A percentile compares a stretch with the other conserved stretches of the same genome.
Evolutionary conservation across 495 filamentous ascomycete species (phyloP).

Genomic region (Venustampulla echinocandica): DNA sequence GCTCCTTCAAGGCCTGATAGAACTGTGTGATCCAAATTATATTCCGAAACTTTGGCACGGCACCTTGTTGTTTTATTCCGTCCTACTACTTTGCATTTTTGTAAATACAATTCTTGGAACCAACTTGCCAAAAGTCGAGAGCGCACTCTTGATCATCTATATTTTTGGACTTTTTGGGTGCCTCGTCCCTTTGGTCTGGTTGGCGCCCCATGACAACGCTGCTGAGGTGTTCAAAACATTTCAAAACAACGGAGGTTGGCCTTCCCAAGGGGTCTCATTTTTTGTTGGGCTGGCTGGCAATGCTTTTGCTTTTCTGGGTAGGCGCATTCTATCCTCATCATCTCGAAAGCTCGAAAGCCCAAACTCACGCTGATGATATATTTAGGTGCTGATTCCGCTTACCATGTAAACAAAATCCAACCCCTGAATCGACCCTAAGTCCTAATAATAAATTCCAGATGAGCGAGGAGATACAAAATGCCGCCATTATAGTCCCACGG

Average conservation of each 20-base stretch:
- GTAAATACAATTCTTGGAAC: conserved; percentile 34
- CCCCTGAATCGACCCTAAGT: neutral
- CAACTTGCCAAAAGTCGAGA: conserved; percentile 36
- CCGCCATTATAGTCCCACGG: conserved; percentile 36
- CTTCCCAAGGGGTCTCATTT: conserved; percentile 32
- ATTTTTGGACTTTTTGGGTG: conserved; percentile 35
- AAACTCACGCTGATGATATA: neutral
- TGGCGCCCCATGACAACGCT: conserved; percentile 31
- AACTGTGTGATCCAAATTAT: conserved; percentile 34
- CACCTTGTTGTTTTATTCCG: conserved; percentile 39
- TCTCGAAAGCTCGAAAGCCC: neutral
- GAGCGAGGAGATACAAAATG: conserved; percentile 41
- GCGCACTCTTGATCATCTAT: conserved; percentile 9
- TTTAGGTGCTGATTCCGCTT: neutral
- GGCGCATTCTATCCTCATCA: neutral
- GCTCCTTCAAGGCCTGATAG: conserved; percentile 38
- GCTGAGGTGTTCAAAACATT: conserved; percentile 36
- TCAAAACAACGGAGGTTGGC: conserved; percentile 35
- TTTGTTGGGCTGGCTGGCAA: conserved; percentile 20
- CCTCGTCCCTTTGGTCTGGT: conserved; percentile 29
- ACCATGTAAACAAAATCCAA: neutral
- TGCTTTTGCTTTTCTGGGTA: conserved; percentile 8
- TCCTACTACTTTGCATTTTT: conserved; percentile 30
- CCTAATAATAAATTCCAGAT: neutral
- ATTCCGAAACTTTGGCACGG: conserved; percentile 36